A percentile compares a stretch with the other conserved stretches of the same genome.
These are phyloP conservation scores for Sechiopsis laciniata DNA, from an alignment of 306 rosid genomes.

Conservation along the genomic window DNA sequence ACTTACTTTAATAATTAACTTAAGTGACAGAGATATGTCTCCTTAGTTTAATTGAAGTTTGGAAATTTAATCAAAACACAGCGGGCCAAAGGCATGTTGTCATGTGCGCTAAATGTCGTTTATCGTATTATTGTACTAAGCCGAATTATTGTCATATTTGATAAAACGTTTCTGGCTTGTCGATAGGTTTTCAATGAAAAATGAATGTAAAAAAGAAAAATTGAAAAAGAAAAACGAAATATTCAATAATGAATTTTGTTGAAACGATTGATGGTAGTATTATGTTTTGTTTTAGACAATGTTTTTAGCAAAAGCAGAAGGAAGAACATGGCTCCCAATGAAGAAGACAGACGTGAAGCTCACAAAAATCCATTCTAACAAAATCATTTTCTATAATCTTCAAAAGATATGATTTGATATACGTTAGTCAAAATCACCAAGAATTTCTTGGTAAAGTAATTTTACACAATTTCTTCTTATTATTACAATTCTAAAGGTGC, in stretches of 20 bases:
- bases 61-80: background rate
- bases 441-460: background rate
- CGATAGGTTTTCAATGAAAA: background rate
- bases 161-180: background rate
- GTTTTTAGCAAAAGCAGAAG: conserved; percentile 2
- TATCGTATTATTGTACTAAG: background rate
- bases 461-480: background rate
- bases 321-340: conserved; percentile 21
- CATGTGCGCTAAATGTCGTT: background rate
- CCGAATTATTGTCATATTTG: background rate
- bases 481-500: background rate
- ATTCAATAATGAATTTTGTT: background rate
- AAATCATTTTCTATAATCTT: background rate
- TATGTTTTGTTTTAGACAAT: background rate
- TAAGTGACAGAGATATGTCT: background rate
- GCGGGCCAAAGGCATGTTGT: conserved; percentile 4
- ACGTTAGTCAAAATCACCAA: background rate
- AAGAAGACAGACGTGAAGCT: conserved; percentile 8
- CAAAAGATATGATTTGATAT: conserved; percentile 18
- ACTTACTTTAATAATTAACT: background rate
- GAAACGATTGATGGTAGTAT: background rate
- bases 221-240: background rate
- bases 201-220: background rate
- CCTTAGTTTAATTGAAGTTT: background rate
- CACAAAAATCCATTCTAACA: conserved; percentile 15